Evolutionary conservation across 148 eudicot species (phyloP), one percentile per base, ranked within the genome.

Genomic region (Hydrangea macrophylla): DNA sequence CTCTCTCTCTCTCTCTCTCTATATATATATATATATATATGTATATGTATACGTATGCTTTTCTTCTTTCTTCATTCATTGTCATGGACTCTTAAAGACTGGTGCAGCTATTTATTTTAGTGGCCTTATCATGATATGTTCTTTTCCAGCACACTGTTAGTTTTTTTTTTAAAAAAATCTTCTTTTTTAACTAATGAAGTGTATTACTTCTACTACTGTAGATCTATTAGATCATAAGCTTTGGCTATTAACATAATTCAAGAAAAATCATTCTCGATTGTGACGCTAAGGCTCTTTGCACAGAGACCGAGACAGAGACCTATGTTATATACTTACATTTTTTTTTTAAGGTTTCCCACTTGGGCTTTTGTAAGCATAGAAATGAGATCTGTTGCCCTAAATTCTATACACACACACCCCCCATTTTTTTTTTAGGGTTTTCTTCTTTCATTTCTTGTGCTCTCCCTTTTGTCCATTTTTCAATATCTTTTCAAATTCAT

Each of bases 241-340:
- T n/a, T 23, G 28, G 59, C 25, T 11, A 45, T 28, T 9, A 6
- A 58, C 60, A 36, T 53, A 33, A 4, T 67, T 55, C 42, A 50
- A 67, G 55, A 3, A 53, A 67, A 59, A 73, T 73, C 76, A 51
- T 58, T 45, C 35, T 66, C 60, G 40, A 51, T 50, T 26, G 26
- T 58, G 36, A 32, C 31, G 71, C 60, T 27, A 25, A 20, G 2
- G 30, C 50, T 45, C 20, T 50, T n/a, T 40, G 2, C 48, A 7
- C 48, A 11, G 17, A 1, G 1, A 11, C 18, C 0, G 12, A 9
- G 7, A 3, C 53, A 8, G 42, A 24, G 27, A 7, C 33, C 1
- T 55, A 25, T 26, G 25, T 10, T 58, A 6, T 58, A 17, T 30
- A 30, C 9, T n/a, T 5, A 28, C 24, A 7, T 20, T 59, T 25